phyloP scores from a whole-genome alignment of 192 early-diverging fungal genomes.

The Gaertneriomyces sp. region DNA sequence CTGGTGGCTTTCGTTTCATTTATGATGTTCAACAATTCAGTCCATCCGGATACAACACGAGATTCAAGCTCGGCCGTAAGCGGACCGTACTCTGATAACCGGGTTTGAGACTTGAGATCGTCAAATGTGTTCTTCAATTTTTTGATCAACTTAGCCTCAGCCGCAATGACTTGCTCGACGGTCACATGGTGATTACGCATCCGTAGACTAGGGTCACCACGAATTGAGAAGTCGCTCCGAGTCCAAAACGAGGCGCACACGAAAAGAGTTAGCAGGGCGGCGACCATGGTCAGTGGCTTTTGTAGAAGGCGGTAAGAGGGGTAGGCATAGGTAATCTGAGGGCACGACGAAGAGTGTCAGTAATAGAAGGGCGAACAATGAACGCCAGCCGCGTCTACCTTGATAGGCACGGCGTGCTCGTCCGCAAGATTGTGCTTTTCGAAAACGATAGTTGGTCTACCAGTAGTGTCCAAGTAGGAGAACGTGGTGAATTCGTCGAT shows the following conservation, averaged over 20 bases:
- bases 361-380: background rate
- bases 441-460: constrained; percentile 76
- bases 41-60: constrained; percentile 6
- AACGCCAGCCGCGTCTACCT: constrained; percentile 11
- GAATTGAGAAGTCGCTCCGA: constrained; percentile 46
- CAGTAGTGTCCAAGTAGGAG: constrained; percentile 88
- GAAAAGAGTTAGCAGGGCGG: constrained; percentile 39
- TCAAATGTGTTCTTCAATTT: constrained; percentile 23
- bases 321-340: constrained; percentile 45
- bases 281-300: constrained; percentile 45
- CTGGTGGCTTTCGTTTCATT: constrained; percentile 8
- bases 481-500: constrained; percentile 50
- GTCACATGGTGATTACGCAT: constrained; percentile 2
- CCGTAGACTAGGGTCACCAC: constrained; percentile 7
- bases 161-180: background rate
- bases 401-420: constrained; percentile 48
- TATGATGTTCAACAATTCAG: constrained; percentile 2
- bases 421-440: constrained; percentile 69
- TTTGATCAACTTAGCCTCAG: constrained; percentile 9
- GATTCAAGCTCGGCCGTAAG: background rate
- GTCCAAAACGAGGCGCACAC: constrained; percentile 34
- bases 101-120: constrained; percentile 12
- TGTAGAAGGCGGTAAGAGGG: constrained; percentile 27
- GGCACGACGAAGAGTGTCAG: constrained; percentile 5
- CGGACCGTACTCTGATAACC: constrained; percentile 13